Conservation (phyloP, 306 rosid genomes). For the Acacia melanoxylon region DNA sequence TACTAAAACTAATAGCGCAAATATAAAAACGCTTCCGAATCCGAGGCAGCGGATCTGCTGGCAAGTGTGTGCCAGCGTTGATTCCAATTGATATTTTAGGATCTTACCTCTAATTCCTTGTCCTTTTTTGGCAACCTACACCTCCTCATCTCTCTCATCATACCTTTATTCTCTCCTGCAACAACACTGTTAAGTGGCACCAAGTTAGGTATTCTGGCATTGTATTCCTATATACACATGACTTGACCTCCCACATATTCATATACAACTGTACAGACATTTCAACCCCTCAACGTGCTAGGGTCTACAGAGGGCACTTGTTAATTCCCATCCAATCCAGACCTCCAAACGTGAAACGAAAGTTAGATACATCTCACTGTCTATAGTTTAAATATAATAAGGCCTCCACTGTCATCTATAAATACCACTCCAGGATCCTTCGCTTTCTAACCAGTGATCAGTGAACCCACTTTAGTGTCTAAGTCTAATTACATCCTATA, state of each 20-base stretch:
- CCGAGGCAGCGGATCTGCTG: neutral
- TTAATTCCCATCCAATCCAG: neutral
- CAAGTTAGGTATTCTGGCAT: conserved; percentile 33
- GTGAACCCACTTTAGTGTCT: conserved; percentile 7
- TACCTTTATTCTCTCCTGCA: neutral
- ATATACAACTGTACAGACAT: neutral
- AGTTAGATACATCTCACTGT: conserved; percentile 22
- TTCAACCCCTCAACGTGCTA: conserved; percentile 10
- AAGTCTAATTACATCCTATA: neutral
- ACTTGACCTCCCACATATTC: neutral
- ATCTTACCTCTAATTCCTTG: neutral
- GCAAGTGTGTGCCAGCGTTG: neutral
- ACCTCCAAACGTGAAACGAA: conserved; percentile 35
- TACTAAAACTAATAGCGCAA: neutral
- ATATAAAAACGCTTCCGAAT: neutral
- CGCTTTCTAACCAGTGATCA: conserved; percentile 38
- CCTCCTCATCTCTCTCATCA: neutral
- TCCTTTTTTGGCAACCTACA: neutral
- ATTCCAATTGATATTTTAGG: neutral
- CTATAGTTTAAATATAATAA: neutral
- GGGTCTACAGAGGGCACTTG: conserved; percentile 35
- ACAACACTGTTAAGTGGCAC: neutral
- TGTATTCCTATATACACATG: neutral
- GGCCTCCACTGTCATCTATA: conserved; percentile 38
- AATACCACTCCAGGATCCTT: conserved; percentile 33